These are phyloP conservation scores for Paramyrothecium sp. DNA, from an alignment of 2,329 filamentous ascomycete genomes.

Conservation along the genomic window DNA sequence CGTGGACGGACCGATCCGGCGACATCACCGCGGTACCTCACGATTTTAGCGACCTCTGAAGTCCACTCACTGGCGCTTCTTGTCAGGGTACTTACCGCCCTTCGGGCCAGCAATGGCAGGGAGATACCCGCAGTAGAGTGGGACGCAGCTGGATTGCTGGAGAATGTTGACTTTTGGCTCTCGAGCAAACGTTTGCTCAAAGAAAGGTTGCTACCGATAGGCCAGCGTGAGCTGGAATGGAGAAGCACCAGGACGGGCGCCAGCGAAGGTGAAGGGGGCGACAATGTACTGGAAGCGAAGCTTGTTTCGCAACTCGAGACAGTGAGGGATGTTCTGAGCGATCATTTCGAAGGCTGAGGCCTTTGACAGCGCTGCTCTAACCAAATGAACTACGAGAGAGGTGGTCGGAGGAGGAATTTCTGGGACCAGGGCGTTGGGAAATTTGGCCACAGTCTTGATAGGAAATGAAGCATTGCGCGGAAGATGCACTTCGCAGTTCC, in stretches of 20 bases:
- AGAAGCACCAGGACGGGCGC: conserved; percentile 37
- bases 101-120: conserved; percentile 64
- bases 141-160: conserved; percentile 69
- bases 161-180: conserved; percentile 83
- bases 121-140: conserved; percentile 74
- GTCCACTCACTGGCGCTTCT: conserved; percentile 77
- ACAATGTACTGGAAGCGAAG: conserved; percentile 73
- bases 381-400: neutral
- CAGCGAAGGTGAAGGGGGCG: conserved; percentile 36
- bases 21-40: conserved; percentile 62
- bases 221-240: conserved; percentile 69
- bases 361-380: neutral
- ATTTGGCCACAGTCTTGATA: conserved; percentile 2
- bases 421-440: conserved; percentile 14
- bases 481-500: neutral
- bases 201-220: conserved; percentile 71
- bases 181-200: conserved; percentile 66
- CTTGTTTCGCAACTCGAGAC: conserved; percentile 68
- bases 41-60: conserved; percentile 72
- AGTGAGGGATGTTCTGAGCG: conserved; percentile 53
- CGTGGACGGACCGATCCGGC: conserved; percentile 49
- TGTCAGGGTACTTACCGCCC: conserved; percentile 66
- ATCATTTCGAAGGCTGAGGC: conserved; percentile 39
- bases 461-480: neutral
- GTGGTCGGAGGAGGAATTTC: conserved; percentile 2